A percentile compares a stretch with the other conserved stretches of the same genome.
phyloP scores from a whole-genome alignment of 805 yeast genomes.

The Grigorovia transvaalensis region DNA sequence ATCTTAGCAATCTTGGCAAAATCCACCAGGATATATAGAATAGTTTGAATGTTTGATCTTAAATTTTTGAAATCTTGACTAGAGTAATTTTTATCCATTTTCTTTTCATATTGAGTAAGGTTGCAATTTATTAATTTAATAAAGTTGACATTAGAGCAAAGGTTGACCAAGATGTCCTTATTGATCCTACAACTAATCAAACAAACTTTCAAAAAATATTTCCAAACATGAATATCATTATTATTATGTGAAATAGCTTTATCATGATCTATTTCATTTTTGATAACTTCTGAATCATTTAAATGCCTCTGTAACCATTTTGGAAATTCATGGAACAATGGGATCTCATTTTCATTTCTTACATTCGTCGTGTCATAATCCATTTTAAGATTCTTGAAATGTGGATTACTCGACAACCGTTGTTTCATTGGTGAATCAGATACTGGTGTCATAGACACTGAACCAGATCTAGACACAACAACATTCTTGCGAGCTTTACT shows the following conservation, averaged over 20 bases:
- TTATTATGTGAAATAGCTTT: background rate
- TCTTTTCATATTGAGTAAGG: constrained; percentile 3
- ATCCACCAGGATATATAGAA: constrained; percentile 1
- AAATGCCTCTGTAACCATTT: background rate
- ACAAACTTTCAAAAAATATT: constrained; percentile 23
- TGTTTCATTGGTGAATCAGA: constrained; percentile 3
- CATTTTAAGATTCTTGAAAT: background rate
- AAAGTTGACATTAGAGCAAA: constrained; percentile 10
- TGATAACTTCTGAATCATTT: constrained; percentile 4
- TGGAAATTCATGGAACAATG: constrained; percentile 1
- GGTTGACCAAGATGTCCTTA: constrained; percentile 7
- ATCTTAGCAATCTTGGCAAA: background rate
- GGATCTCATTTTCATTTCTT: background rate
- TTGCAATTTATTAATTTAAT: constrained; percentile 6
- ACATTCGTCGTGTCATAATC: background rate
- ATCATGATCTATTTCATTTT: constrained; percentile 7
- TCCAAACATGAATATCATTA: constrained; percentile 19
- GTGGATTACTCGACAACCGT: background rate
- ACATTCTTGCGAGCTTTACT: background rate
- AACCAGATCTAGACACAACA: background rate
- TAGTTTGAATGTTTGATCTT: constrained; percentile 3
- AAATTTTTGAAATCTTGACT: constrained; percentile 1
- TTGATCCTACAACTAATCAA: constrained; percentile 16
- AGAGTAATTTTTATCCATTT: background rate
- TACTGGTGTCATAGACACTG: constrained; percentile 6